Percentiles rank a stretch among this genome's conserved stretches.
These are phyloP conservation scores for Mucor sp. DNA, from an alignment of 371 early-diverging fungal species.

Conservation along the genomic window DNA sequence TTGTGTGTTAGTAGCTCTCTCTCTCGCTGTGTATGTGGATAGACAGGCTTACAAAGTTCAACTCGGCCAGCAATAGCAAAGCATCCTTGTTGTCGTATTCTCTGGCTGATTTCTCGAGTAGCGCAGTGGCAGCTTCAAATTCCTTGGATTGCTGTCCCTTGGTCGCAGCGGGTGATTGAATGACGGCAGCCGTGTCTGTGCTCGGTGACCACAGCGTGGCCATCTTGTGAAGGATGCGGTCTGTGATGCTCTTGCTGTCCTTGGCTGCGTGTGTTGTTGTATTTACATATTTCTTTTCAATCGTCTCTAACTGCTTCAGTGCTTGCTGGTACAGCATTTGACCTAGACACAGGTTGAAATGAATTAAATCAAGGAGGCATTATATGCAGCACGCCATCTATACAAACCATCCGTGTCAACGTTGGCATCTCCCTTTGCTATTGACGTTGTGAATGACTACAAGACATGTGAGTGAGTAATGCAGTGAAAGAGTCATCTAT, in stretches of 20 bases:
- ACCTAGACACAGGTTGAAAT: conserved; percentile 15
- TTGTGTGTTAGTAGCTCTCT: neutral
- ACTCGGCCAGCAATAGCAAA: conserved; percentile 51
- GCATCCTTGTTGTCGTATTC: conserved; percentile 51
- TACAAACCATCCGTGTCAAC: conserved; percentile 12
- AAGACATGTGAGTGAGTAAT: neutral
- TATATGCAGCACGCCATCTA: neutral
- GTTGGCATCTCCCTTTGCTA: conserved; percentile 8
- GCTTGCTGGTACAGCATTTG: conserved; percentile 35
- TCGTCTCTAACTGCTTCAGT: conserved; percentile 25
- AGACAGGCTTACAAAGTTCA: conserved; percentile 53
- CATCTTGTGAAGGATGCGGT: neutral
- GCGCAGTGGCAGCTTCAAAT: neutral
- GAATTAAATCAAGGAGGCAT: neutral
- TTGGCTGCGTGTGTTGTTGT: neutral
- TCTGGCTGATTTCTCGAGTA: conserved; percentile 18
- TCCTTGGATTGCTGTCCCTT: conserved; percentile 9
- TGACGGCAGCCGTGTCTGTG: neutral
- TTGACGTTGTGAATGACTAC: conserved; percentile 11
- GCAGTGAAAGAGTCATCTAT: neutral
- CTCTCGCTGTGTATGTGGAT: neutral
- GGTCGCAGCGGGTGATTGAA: neutral
- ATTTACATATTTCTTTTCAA: conserved; percentile 14
- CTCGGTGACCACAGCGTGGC: neutral
- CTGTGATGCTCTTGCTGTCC: conserved; percentile 4